These are phyloP conservation scores for Guyanaporus albipodus DNA, from an alignment of 768 basidiomycete genomes.

Conservation along the genomic window DNA sequence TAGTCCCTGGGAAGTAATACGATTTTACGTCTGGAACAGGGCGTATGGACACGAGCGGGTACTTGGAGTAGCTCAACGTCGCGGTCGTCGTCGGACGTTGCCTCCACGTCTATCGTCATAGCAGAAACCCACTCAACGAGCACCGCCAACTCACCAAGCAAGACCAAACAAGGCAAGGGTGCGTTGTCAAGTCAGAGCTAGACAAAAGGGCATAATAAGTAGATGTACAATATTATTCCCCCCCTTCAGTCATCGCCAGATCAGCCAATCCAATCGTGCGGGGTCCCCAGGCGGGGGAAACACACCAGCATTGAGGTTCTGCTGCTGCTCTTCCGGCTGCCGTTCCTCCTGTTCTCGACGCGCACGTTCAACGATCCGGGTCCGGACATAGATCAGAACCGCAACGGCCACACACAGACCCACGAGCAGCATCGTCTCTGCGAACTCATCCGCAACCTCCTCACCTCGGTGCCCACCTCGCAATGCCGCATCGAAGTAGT, in stretches of 20 bases:
- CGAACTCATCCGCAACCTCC: constrained; percentile 64
- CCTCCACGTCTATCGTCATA: constrained; percentile 4
- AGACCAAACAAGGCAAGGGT: constrained; percentile 19
- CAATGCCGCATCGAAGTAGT: constrained; percentile 70
- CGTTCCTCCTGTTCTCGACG: constrained; percentile 56
- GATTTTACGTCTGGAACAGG: neutral
- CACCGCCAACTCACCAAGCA: constrained; percentile 17
- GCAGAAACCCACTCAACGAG: neutral
- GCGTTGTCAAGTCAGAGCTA: neutral
- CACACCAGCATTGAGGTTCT: constrained; percentile 40
- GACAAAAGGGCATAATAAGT: neutral
- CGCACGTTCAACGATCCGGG: constrained; percentile 70
- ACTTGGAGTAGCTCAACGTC: constrained; percentile 3
- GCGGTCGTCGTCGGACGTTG: constrained; percentile 11
- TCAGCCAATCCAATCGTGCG: constrained; percentile 62
- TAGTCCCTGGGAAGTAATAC: no score
- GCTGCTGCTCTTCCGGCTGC: constrained; percentile 33
- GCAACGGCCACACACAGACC: constrained; percentile 70
- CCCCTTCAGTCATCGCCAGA: constrained; percentile 37
- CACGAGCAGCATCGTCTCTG: constrained; percentile 77
- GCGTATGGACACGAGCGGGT: neutral
- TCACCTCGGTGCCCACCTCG: constrained; percentile 60
- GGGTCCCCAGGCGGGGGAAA: constrained; percentile 66
- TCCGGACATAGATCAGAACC: constrained; percentile 72
- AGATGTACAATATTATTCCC: neutral